phyloP scores from a whole-genome alignment of 257 asterid species.

The Hygrophila difformis region DNA sequence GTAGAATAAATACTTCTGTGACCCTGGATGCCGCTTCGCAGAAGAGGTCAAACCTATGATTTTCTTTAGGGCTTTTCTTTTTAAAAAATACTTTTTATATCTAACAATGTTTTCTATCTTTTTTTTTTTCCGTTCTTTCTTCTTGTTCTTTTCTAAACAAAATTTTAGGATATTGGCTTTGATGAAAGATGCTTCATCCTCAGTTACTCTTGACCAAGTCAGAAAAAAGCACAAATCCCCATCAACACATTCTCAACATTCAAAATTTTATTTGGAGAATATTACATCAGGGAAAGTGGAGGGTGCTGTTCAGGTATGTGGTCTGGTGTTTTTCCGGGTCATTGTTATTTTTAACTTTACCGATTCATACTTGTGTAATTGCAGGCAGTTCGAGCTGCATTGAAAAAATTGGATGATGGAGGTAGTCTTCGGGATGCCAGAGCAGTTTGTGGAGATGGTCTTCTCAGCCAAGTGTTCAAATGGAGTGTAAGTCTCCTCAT shows the following conservation, averaged over 20 bases:
- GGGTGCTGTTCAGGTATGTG: constrained; percentile 61
- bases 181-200: constrained; percentile 47
- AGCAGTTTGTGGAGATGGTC: constrained; percentile 63
- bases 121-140: constrained; percentile 1
- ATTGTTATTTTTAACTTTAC: constrained; percentile 6
- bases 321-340: constrained; percentile 4
- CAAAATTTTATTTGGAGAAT: constrained; percentile 32
- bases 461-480: constrained; percentile 55
- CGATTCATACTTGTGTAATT: constrained; percentile 19
- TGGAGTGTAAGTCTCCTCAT: constrained; percentile 49
- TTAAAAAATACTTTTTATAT: too few species aligned
- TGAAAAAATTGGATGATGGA: constrained; percentile 52
- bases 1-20: constrained; percentile 20
- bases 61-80: too few species aligned
- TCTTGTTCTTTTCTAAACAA: too few species aligned
- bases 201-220: constrained; percentile 39
- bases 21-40: constrained; percentile 46
- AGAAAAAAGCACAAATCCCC: constrained; percentile 33
- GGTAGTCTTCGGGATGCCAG: constrained; percentile 76
- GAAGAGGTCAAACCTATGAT: constrained; percentile 42
- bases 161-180: constrained; percentile 51
- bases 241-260: constrained; percentile 33
- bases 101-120: too few species aligned
- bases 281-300: constrained; percentile 77
- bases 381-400: constrained; percentile 73